Evolutionary conservation across 805 yeast genomes (phyloP), one percentile per base, ranked within the genome.

Genomic region (Metschnikowia baotianmanensis): DNA sequence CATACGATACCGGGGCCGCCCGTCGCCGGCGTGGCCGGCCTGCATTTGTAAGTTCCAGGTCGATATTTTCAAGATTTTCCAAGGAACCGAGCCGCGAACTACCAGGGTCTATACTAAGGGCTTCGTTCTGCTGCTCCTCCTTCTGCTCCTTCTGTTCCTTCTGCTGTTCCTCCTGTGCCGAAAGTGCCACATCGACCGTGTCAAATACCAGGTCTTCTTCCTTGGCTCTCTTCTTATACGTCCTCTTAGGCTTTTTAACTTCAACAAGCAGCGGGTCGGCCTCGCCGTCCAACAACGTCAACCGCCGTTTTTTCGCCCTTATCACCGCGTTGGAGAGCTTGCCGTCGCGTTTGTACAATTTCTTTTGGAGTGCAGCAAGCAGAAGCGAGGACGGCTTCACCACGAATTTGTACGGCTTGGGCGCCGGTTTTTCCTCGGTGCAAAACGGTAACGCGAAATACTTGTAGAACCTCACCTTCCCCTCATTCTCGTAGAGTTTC

Each of bases 401-500:
- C 6, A 46, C 43, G n/a, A 40, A 36, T 9, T 29, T 23, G 27
- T 29, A 39, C 15, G 40, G 22, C 35, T 45, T 49, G 5, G 48
- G 46, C 1, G 42, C 31, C 3, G 47, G 45, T 17, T 34, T 34
- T 8, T 38, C 45, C 24, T 48, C 53, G 13, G 47, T 22, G 34
- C 54, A 52, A 21, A 44, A 37, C 3, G 45, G 46, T 35, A 46
- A 52, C 13, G 56, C 51, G 39, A 55, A 67, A 50, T 84, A 80
- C 29, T 95, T 68, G 59, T 77, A 86, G 50, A 79, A 85, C 53
- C 86, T 83, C 43, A 74, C 70, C 48, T 88, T 80, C 0, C 95
- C 95, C 44, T 78, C 80, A 49, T 79, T 80, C 54, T 86, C 95
- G 44, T 78, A 77, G 13, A 82, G 80, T 46, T 84, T 71, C 0